phyloP scores from a whole-genome alignment of 2,329 filamentous ascomycete species.

The Cryoendolithus antarcticus region DNA sequence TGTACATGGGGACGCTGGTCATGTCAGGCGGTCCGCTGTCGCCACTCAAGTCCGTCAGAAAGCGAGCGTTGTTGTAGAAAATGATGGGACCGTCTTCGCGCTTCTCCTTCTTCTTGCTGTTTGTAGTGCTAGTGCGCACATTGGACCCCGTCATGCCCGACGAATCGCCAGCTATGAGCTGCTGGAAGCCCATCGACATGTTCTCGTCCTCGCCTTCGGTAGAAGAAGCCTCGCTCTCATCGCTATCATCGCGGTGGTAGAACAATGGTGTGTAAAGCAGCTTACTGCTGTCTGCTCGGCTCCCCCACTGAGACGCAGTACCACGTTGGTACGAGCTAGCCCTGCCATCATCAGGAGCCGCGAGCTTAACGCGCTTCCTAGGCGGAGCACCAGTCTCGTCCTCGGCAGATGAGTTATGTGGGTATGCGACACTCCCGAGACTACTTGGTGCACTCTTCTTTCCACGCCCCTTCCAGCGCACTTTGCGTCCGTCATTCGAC shows the following conservation, averaged over 20 bases:
- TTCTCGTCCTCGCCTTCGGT: conserved; percentile 20
- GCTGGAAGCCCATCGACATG: not conserved
- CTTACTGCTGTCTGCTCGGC: conserved; percentile 18
- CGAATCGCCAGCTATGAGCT: conserved; percentile 20
- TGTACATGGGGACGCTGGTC: not conserved
- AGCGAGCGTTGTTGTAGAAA: conserved; percentile 68
- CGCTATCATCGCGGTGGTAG: conserved; percentile 31
- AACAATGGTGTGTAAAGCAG: conserved; percentile 37
- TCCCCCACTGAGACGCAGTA: conserved; percentile 5
- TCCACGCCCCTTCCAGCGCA: conserved; percentile 63
- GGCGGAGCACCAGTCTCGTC: conserved; percentile 14
- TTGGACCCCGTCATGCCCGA: conserved; percentile 35
- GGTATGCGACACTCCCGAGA: conserved; percentile 38
- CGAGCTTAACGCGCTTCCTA: conserved; percentile 35
- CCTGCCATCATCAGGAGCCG: conserved; percentile 7
- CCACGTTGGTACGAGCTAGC: conserved; percentile 14
- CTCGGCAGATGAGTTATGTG: conserved; percentile 39
- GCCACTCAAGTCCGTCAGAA: conserved; percentile 67
- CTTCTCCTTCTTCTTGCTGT: conserved; percentile 33
- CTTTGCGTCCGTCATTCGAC: conserved; percentile 63
- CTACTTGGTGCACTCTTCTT: conserved; percentile 24
- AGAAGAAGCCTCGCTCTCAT: conserved; percentile 27
- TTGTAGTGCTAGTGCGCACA: conserved; percentile 29
- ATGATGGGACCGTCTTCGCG: conserved; percentile 63
- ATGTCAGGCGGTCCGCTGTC: conserved; percentile 32